These are phyloP conservation scores for Taxawa tesnikishii DNA, from an alignment of 2,329 filamentous ascomycete genomes.

Conservation along the genomic window DNA sequence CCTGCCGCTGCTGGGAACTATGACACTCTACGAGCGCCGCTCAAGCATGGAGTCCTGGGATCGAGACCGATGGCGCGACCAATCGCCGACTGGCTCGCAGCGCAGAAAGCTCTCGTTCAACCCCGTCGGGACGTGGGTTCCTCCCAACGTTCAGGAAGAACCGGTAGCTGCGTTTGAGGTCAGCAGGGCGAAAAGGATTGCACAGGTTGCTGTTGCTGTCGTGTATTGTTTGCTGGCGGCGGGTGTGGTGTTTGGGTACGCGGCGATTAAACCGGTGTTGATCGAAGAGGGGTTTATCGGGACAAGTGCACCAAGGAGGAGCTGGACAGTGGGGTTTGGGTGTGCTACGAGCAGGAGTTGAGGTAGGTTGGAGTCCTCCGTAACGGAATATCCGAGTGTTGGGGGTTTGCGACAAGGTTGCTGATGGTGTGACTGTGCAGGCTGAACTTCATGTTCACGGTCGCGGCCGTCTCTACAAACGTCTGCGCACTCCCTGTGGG, in stretches of 20 bases:
- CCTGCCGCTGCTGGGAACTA: too few species aligned
- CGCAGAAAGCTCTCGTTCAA: constrained; percentile 38
- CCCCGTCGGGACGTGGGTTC: constrained; percentile 32
- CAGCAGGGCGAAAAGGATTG: constrained; percentile 40
- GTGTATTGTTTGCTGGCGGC: constrained; percentile 66
- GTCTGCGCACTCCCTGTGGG: constrained; percentile 77
- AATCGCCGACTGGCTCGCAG: constrained; percentile 23
- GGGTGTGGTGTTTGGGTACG: constrained; percentile 74
- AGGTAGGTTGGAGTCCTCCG: constrained; percentile 15
- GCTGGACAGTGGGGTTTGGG: constrained; percentile 33
- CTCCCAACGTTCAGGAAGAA: constrained; percentile 22
- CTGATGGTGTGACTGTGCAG: neutral
- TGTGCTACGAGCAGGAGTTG: constrained; percentile 48
- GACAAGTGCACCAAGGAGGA: constrained; percentile 48
- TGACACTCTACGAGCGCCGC: constrained; percentile 16
- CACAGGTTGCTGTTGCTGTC: constrained; percentile 57
- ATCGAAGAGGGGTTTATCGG: constrained; percentile 61
- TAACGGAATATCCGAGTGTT: neutral
- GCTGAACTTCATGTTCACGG: constrained; percentile 86
- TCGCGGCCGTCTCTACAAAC: constrained; percentile 79
- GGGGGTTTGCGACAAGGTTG: neutral
- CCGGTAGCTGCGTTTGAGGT: constrained; percentile 42
- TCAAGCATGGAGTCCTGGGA: constrained; percentile 15
- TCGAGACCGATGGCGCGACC: constrained; percentile 13
- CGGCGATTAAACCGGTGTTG: constrained; percentile 70